A percentile compares a stretch with the other conserved stretches of the same genome.
Evolutionary conservation across 2,329 filamentous ascomycete species (phyloP).

Genomic region (Fusarium sp.): DNA sequence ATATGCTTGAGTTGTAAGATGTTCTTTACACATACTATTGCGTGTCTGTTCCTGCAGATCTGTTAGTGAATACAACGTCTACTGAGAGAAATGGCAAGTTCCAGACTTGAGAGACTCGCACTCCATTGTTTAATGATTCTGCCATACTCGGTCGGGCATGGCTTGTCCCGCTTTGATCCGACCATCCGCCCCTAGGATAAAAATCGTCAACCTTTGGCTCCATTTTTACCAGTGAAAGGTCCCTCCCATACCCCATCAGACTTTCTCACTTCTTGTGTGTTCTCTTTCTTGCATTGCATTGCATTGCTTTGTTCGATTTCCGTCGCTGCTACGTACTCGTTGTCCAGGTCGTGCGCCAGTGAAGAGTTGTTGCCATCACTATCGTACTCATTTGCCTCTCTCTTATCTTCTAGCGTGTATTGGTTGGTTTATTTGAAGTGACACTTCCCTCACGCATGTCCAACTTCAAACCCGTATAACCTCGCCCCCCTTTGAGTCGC

Average conservation of each 20-base stretch:
- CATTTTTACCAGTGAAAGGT: conserved; percentile 35
- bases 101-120: conserved; percentile 2
- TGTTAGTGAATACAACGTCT: conserved; percentile 21
- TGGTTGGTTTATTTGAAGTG: conserved; percentile 4
- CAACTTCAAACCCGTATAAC: conserved; percentile 12
- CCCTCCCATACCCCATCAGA: conserved; percentile 32
- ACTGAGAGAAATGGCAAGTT: conserved; percentile 10
- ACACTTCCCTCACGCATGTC: conserved; percentile 8
- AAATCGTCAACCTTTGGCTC: conserved; percentile 31
- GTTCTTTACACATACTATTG: conserved; percentile 13
- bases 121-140: conserved; percentile 15
- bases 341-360: conserved; percentile 12
- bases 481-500: background rate
- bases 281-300: conserved; percentile 25
- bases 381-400: conserved; percentile 3
- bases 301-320: conserved; percentile 18
- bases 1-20: conserved; percentile 12
- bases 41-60: background rate
- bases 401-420: conserved; percentile 5
- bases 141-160: conserved; percentile 34
- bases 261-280: conserved; percentile 33
- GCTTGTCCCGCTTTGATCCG: conserved; percentile 41
- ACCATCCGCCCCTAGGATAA: conserved; percentile 35
- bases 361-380: conserved; percentile 7
- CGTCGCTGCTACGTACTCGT: conserved; percentile 27